Percentiles rank a stretch among this genome's conserved stretches.
Evolutionary conservation across 2,329 filamentous ascomycete genomes (phyloP).

Genomic region (Phialophora expanda): DNA sequence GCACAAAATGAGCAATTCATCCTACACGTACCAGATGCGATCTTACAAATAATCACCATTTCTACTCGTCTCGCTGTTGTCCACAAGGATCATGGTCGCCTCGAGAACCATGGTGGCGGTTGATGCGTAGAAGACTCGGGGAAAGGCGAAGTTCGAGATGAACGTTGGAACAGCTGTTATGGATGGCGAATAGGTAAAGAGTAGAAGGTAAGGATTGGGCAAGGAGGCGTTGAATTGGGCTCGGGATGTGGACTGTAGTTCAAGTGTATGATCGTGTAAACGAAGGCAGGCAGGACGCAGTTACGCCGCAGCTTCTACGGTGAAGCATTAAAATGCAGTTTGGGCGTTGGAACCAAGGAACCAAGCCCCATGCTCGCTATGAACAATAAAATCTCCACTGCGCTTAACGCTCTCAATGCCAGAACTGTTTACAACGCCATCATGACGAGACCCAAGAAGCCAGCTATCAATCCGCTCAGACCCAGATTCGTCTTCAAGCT

Average conservation of each 20-base stretch:
- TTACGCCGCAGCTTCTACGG: background rate
- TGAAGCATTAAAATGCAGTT: background rate
- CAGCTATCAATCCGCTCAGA: background rate
- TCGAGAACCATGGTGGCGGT: slow-evolving; percentile 88
- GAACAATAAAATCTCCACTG: background rate
- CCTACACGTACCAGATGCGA: too few species aligned
- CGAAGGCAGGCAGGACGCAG: background rate
- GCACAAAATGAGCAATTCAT: background rate
- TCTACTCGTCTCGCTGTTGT: slow-evolving; percentile 98
- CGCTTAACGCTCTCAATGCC: background rate
- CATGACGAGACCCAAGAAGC: slow-evolving; percentile 6
- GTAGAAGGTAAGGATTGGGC: background rate
- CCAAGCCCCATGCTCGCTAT: too few species aligned
- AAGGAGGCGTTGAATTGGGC: background rate
- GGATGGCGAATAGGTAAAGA: background rate
- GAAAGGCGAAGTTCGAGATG: background rate
- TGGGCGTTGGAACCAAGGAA: background rate
- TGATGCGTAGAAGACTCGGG: background rate
- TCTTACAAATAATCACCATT: slow-evolving; percentile 83
- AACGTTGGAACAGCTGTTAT: background rate
- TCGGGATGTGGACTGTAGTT: background rate
- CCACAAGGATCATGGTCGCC: slow-evolving; percentile 97
- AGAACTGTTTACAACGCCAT: slow-evolving; percentile 2
- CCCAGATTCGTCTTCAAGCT: slow-evolving; percentile 3
- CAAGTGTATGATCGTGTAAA: background rate